Conservation (phyloP, 345 rosid species). For the Brassica cretica region DNA sequence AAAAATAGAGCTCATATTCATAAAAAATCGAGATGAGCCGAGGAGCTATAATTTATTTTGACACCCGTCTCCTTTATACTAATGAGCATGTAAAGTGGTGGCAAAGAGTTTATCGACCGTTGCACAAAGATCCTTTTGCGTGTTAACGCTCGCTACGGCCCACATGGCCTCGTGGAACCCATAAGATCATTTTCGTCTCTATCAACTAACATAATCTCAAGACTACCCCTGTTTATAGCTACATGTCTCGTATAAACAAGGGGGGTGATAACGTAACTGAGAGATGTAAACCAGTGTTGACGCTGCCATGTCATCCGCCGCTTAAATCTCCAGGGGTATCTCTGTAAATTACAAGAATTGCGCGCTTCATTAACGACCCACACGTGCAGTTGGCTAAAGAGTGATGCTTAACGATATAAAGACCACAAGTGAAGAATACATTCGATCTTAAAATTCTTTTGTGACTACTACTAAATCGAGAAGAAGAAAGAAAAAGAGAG, state of each 20-base stretch:
- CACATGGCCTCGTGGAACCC: slow-evolving; percentile 33
- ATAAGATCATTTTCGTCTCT: slow-evolving; percentile 4
- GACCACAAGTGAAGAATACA: no score
- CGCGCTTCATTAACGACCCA: neutral
- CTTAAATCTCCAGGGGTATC: slow-evolving; percentile 17
- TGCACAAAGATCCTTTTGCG: slow-evolving; percentile 34
- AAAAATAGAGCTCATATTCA: no score
- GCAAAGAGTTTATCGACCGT: slow-evolving; percentile 40
- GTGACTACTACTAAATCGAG: no score
- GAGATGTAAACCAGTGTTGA: neutral
- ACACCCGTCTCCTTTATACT: no score
- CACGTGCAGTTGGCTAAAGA: neutral
- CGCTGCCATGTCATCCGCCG: slow-evolving; percentile 36
- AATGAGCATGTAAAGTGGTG: slow-evolving; percentile 15
- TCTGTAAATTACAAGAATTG: neutral
- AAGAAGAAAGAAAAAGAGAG: neutral
- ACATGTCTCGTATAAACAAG: neutral
- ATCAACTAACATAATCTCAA: neutral
- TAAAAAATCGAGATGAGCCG: no score
- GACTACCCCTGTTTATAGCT: neutral
- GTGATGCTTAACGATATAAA: neutral
- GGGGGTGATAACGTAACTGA: slow-evolving; percentile 23
- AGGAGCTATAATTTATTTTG: no score
- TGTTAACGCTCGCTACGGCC: slow-evolving; percentile 38
- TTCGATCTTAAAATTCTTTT: no score